Base-by-base conservation (phyloP, 768 basidiomycete species). In the Steccherinum ochraceum region DNA sequence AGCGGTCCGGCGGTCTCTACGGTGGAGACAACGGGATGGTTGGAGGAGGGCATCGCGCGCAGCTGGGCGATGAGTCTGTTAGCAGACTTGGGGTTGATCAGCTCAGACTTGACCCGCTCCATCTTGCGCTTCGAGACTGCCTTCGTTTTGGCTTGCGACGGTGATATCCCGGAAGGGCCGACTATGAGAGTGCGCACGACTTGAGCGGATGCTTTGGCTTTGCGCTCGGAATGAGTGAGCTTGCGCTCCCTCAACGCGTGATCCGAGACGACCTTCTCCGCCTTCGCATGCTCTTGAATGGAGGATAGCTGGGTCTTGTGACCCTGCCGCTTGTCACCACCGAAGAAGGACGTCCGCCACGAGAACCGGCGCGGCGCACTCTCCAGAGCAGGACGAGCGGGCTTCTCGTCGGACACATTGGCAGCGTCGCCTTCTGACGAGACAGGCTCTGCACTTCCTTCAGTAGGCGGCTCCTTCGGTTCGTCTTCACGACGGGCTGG, bases 61-160 rank as follows among this genome's bases (percentile, higher is more conserved):
- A 92, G 73, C 45, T 89, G 81, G n/a, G 76, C 71, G 54, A 91
- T 87, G 52, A 92, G 71, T 59, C 76, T 81, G 62, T 80, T 80
- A 19, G 88, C 89, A 12, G 75, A 70, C 63, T 84, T 83, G 18
- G 84, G 80, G 41, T 83, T 62, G 54, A 79, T 69, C 23, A 92
- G 79, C 63, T 83, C 77, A 1, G 80, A 68, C 64, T 87, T 90
- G 59, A 87, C 72, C 58, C 81, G 83, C 56, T 68, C 75, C 20
- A 89, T 52, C 53, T 82, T 78, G 11, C 78, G 72, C 52, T 70
- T 75, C 26, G 79, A 75, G 11, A 70, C 54, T 3, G 68, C 56
- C 46, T 69, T 68, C 10, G 73, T 67, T 50, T 76, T 71, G 50
- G 65, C 64, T 41, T 56, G 54, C 21, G 74, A 70, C 18, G 68